Conservation (phyloP, 441 rosid species). For the Daphne laureola region DNA sequence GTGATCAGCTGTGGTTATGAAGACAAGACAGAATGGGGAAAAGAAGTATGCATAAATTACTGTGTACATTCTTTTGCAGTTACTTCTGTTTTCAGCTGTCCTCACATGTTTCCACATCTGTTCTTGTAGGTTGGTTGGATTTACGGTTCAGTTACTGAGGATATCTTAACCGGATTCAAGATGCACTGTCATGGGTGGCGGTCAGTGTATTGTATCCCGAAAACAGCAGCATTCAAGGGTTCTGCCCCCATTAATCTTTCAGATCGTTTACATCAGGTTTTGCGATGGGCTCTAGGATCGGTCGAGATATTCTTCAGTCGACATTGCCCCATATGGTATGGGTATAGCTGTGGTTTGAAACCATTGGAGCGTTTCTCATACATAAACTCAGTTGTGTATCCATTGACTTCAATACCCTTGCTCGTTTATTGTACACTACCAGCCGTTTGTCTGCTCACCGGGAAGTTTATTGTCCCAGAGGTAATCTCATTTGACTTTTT, state of each 20-base stretch:
- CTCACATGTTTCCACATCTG: not conserved
- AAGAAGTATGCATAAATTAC: conserved; percentile 47
- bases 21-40: conserved; percentile 97
- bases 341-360: conserved; percentile 86
- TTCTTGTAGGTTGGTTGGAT: conserved; percentile 87
- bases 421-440: conserved; percentile 83
- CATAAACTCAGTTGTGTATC: conserved; percentile 83
- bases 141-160: conserved; percentile 95
- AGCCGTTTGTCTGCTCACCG: conserved; percentile 89
- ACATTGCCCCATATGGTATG: conserved; percentile 98
- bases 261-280: conserved; percentile 97
- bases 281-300: conserved; percentile 96
- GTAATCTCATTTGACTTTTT: conserved; percentile 34
- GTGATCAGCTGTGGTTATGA: conserved; percentile 97
- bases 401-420: conserved; percentile 88
- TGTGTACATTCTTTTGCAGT: not conserved
- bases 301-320: conserved; percentile 94
- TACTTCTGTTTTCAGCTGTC: conserved; percentile 4
- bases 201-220: conserved; percentile 87
- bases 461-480: conserved; percentile 91
- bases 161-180: conserved; percentile 97
- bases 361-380: conserved; percentile 86
- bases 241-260: conserved; percentile 98
- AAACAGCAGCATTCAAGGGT: conserved; percentile 84
- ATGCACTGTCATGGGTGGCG: conserved; percentile 99